Conservation (phyloP, 192 early-diverging fungal species). For the Phlyctochytrium bullatum region DNA sequence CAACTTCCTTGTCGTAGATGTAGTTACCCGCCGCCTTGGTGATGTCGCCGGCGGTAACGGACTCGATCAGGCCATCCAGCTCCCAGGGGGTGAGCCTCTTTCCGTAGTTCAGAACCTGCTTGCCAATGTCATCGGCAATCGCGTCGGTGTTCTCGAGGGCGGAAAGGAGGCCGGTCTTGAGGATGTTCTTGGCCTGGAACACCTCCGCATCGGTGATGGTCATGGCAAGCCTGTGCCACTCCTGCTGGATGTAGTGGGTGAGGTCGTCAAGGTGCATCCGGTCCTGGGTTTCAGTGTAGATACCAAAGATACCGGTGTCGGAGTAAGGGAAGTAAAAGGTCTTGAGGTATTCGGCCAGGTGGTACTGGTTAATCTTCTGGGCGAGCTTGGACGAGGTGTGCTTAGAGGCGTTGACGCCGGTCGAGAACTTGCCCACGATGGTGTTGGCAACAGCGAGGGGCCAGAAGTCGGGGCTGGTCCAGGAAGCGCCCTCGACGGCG, state of each 20-base stretch:
- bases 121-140: constrained; percentile 94
- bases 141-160: constrained; percentile 90
- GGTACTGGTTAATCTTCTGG: constrained; percentile 71
- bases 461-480: constrained; percentile 93
- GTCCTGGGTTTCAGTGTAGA: constrained; percentile 85
- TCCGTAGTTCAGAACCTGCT: constrained; percentile 90
- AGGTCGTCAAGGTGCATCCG: constrained; percentile 77
- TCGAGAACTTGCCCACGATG: constrained; percentile 94
- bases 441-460: constrained; percentile 89
- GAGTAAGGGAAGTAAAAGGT: constrained; percentile 98
- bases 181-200: constrained; percentile 94
- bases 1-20: constrained; percentile 84
- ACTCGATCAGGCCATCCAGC: constrained; percentile 79
- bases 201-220: constrained; percentile 85
- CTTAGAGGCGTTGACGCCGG: constrained; percentile 79
- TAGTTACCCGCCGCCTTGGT: constrained; percentile 82
- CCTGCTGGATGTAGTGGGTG: constrained; percentile 81
- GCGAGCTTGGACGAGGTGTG: constrained; percentile 85
- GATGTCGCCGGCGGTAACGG: constrained; percentile 79
- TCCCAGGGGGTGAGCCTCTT: constrained; percentile 85
- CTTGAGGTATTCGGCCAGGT: constrained; percentile 94
- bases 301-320: constrained; percentile 96
- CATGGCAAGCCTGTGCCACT: constrained; percentile 85
- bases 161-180: constrained; percentile 88
- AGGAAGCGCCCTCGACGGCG: constrained; percentile 91